Conservation (phyloP, 2,329 filamentous ascomycete species). For the Xylaria sp. region DNA sequence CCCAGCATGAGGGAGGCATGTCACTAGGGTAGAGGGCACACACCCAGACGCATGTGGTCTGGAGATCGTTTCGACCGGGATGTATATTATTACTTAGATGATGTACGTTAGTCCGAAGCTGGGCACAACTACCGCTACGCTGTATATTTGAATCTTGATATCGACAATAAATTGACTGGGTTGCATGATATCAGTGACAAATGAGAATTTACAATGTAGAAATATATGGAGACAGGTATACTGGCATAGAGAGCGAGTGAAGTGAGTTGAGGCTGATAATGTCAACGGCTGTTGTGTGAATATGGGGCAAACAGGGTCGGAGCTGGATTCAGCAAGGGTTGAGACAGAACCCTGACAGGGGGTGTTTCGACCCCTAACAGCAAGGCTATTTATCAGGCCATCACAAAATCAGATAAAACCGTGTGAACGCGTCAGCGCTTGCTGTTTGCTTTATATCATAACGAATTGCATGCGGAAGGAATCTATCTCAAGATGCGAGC, state of each 20-base stretch:
- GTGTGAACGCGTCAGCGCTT: constrained; percentile 17
- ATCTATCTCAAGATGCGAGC: not conserved
- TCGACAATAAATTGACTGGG: not conserved
- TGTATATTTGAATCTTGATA: not conserved
- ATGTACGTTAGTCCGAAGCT: not conserved
- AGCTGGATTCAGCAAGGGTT: constrained; percentile 21
- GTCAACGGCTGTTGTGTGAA: not conserved
- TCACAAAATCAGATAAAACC: constrained; percentile 25
- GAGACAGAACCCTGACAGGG: constrained; percentile 37
- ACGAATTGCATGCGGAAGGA: not conserved
- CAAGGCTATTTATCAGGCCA: constrained; percentile 17
- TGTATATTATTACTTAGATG: not conserved
- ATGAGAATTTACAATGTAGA: not conserved
- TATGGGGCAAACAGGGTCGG: constrained; percentile 4
- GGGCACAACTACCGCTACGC: not conserved
- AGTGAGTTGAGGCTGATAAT: constrained; percentile 25
- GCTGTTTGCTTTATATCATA: constrained; percentile 1
- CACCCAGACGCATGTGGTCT: constrained; percentile 30
- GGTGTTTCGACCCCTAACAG: constrained; percentile 30
- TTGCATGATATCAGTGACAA: constrained; percentile 17
- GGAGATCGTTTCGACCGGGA: constrained; percentile 37
- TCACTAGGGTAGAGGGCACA: constrained; percentile 6
- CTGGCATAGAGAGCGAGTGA: not conserved
- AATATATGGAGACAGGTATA: not conserved
- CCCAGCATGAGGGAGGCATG: constrained; percentile 14